Evolutionary conservation across 495 filamentous ascomycete species (phyloP).

Genomic region (Penicillium steckii): DNA sequence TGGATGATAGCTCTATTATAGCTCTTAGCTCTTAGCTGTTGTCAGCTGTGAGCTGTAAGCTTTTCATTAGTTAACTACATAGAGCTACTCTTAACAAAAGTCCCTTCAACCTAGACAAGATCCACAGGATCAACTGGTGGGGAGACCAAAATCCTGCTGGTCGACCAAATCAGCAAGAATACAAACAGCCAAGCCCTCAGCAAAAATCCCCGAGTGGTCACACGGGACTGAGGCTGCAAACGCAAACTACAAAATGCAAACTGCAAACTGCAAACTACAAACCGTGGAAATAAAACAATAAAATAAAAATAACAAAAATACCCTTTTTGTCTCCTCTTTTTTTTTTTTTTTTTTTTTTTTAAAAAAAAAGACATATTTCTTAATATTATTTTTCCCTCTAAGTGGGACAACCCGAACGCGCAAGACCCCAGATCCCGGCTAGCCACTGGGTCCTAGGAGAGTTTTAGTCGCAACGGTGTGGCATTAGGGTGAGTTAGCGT

Average conservation of each 20-base stretch:
- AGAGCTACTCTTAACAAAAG: background rate
- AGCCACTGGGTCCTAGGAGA: conserved; percentile 17
- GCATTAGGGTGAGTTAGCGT: conserved; percentile 26
- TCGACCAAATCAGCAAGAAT: background rate
- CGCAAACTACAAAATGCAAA: too few relatives aligned
- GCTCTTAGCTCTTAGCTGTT: background rate
- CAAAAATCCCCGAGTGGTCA: conserved; percentile 30
- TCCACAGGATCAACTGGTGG: background rate
- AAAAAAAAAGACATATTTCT: too few relatives aligned
- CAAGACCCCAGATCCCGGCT: conserved; percentile 8
- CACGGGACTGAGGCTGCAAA: conserved; percentile 21
- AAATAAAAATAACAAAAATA: background rate
- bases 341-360: too few relatives aligned
- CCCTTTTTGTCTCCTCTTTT: too few relatives aligned
- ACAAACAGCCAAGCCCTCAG: conserved; percentile 5
- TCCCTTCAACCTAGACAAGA: background rate
- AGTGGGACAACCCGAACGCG: background rate
- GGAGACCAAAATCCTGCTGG: too few relatives aligned
- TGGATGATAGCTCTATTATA: too few relatives aligned
- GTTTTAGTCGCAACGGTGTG: conserved; percentile 29
- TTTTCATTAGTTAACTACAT: background rate
- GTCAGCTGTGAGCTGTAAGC: too few relatives aligned
- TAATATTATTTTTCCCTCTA: too few relatives aligned
- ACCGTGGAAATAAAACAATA: background rate
- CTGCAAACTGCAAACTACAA: too few relatives aligned